A percentile compares a stretch with the other conserved stretches of the same genome.
Conservation (phyloP, 495 filamentous ascomycete species). For the Cercophora scortea region DNA sequence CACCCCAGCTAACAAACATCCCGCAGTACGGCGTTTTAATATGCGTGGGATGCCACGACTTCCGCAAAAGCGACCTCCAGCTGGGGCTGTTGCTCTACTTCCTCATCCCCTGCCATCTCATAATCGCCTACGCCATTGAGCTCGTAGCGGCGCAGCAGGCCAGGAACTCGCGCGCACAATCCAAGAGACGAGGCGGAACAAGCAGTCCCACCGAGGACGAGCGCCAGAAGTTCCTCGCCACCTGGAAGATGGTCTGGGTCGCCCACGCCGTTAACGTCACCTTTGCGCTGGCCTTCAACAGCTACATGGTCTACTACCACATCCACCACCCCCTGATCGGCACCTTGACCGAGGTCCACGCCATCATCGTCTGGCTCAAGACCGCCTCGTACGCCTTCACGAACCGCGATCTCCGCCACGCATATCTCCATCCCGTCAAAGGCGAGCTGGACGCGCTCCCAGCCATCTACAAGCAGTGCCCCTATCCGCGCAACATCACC, state of each 20-base stretch:
- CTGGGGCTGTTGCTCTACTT: slow-evolving; percentile 71
- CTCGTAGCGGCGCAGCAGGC: slow-evolving; percentile 69
- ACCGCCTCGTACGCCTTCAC: slow-evolving; percentile 93
- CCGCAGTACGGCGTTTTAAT: slow-evolving; percentile 87
- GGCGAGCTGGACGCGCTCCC: slow-evolving; percentile 56
- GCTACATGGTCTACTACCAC: slow-evolving; percentile 74
- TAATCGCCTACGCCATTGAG: slow-evolving; percentile 85
- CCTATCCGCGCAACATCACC: slow-evolving; percentile 87
- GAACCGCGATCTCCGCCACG: slow-evolving; percentile 88
- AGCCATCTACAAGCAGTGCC: slow-evolving; percentile 70
- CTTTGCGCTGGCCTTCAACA: slow-evolving; percentile 71
- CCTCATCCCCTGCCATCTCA: slow-evolving; percentile 80
- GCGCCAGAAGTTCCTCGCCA: slow-evolving; percentile 53
- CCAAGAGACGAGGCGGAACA: slow-evolving; percentile 47
- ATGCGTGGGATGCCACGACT: slow-evolving; percentile 84
- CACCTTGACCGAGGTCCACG: slow-evolving; percentile 81
- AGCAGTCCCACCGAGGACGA: slow-evolving; percentile 47
- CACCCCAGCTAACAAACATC: slow-evolving; percentile 10
- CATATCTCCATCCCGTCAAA: slow-evolving; percentile 63
- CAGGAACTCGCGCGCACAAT: slow-evolving; percentile 50
- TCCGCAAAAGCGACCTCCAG: slow-evolving; percentile 67
- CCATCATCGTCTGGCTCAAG: slow-evolving; percentile 93
- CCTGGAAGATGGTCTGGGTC: slow-evolving; percentile 70
- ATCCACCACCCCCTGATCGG: slow-evolving; percentile 92
- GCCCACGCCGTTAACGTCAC: slow-evolving; percentile 78